These are phyloP conservation scores for Phalaenopsis equestris DNA, from an alignment of 106 monocot species.

Conservation along the genomic window DNA sequence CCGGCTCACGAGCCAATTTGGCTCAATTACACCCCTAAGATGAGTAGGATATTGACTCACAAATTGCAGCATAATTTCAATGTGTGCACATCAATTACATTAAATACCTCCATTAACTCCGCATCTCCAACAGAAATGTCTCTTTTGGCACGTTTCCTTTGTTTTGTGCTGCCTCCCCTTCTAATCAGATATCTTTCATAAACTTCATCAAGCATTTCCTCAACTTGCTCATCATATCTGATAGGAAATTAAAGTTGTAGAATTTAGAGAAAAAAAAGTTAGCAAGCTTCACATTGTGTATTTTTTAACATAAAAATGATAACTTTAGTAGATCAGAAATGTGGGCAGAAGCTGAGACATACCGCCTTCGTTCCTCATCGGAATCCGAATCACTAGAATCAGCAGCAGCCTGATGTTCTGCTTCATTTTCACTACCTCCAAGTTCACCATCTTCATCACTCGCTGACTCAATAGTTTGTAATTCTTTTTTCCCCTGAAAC, in stretches of 20 bases:
- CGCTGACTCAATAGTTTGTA: conserved; percentile 52
- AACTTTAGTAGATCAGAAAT: background rate
- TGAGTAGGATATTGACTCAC: too few species aligned
- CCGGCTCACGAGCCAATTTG: too few species aligned
- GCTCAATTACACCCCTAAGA: too few species aligned
- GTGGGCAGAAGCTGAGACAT: conserved; percentile 1
- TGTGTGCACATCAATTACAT: background rate
- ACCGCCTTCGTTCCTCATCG: conserved; percentile 74
- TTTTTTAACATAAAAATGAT: background rate
- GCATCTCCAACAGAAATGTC: conserved; percentile 16
- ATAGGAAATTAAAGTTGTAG: background rate
- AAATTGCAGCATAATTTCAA: background rate
- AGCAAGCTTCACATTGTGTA: background rate
- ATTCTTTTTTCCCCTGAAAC: conserved; percentile 63
- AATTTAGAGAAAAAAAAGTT: background rate
- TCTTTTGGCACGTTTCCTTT: conserved; percentile 49
- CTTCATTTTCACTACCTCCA: conserved; percentile 61
- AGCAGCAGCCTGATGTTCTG: conserved; percentile 9
- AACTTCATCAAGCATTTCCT: conserved; percentile 62
- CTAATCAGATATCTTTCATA: conserved; percentile 65
- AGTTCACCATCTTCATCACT: conserved; percentile 36
- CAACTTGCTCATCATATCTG: conserved; percentile 68
- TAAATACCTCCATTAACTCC: conserved; percentile 40
- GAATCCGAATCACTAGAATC: conserved; percentile 51
- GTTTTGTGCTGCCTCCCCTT: conserved; percentile 47